Conservation (phyloP, 2,329 filamentous ascomycete genomes). For the Alternaria hordeiaustralica region DNA sequence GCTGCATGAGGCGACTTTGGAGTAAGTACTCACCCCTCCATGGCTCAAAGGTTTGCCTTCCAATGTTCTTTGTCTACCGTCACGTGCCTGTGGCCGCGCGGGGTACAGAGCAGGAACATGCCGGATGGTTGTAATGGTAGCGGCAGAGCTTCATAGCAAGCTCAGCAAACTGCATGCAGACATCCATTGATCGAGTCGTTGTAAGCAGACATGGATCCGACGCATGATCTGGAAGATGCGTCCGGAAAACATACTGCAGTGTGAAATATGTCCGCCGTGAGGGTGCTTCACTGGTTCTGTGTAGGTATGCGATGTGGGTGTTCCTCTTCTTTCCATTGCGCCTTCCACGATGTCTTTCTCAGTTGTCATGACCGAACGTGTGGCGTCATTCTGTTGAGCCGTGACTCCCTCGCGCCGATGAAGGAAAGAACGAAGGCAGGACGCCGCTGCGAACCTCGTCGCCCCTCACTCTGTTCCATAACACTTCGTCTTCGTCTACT, state of each 20-base stretch:
- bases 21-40: neutral
- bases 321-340: neutral
- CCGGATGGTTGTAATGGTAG: neutral
- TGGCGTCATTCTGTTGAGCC: constrained; percentile 1
- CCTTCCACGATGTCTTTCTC: neutral
- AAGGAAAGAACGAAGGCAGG: constrained; percentile 22
- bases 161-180: neutral
- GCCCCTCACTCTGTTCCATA: neutral
- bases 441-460: constrained; percentile 13
- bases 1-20: neutral
- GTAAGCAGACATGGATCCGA: neutral
- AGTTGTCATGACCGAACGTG: neutral
- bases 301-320: neutral
- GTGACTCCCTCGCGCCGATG: constrained; percentile 18
- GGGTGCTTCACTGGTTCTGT: neutral
- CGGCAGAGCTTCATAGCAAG: neutral
- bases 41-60: neutral
- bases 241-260: neutral
- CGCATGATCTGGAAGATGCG: neutral
- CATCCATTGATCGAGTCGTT: neutral
- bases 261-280: neutral
- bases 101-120: neutral
- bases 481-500: neutral
- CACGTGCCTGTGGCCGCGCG: neutral
- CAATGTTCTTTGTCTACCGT: neutral